Base-by-base conservation (phyloP, 192 early-diverging fungal species). In the Lunasporangiospora selenospora region DNA sequence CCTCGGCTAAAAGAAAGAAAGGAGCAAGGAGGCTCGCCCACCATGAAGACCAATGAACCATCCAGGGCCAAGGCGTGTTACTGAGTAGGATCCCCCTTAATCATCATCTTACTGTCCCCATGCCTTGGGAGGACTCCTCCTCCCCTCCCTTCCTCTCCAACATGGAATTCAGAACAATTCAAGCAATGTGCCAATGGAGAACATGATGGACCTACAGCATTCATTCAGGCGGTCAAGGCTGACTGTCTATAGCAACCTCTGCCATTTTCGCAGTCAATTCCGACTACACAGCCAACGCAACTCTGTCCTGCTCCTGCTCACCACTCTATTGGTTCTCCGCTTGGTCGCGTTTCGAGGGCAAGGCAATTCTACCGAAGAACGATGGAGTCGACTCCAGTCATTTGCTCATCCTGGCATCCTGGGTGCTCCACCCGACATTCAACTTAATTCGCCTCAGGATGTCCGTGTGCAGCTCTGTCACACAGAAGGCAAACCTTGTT, bases 341-440 rank as follows among this genome's bases (percentile, higher is more conserved):
- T 27, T 61, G 44, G 47, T 70, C 37, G 46, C 58, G 37, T 44
- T 43, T 12, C 33, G 18, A 16, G 42, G 50, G 19, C 52, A 34
- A 10, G 30, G 8, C 51, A 61, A 48, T 39, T 55, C 52, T 0
- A 30, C 57, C 30, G 52, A 70, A 4, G 18, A 54, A 12, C 50
- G 66, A 34, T 61, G 66, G 66, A 12, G 36, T 13, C 24, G 30
- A 4, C 58, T 70, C 0, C 42, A 49, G 30, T 13, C 11, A 4
- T 61, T 49, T 58, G 47, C 40, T 12, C 23, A 61, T 19, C 58
- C 57, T 1, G 66, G 66, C 6, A 70, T 54, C 21, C 19, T 70
- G 32, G 66, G 66, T n/a, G 66, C 57, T 1, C 57, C 66, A 2
- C 51, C 66, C 2, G 58, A 70, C 8, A n/a, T 55, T 7, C 44